Evolutionary conservation across 495 filamentous ascomycete genomes (phyloP).

Genomic region (Penicillium tannophilum): DNA sequence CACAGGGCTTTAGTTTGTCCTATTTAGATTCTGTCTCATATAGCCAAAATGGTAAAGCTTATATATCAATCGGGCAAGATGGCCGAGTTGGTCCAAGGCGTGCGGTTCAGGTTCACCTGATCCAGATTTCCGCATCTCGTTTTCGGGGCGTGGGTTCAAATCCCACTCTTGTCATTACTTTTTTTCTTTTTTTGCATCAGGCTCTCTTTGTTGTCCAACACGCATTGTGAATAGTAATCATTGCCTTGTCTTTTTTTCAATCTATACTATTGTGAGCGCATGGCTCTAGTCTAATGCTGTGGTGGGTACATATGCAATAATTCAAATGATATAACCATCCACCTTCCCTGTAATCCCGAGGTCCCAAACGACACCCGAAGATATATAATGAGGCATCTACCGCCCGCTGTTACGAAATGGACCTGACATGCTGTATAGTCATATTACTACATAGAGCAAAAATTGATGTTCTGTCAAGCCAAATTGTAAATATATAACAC

Average conservation of each 20-base stretch:
- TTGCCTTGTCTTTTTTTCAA: neutral
- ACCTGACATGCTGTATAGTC: no score
- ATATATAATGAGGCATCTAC: no score
- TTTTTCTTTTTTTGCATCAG: constrained; percentile 6
- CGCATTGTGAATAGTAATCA: neutral
- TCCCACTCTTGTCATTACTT: constrained; percentile 40
- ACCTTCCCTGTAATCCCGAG: no score
- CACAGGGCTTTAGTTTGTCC: neutral
- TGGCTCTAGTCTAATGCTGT: no score
- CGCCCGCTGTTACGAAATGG: no score
- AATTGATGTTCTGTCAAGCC: no score
- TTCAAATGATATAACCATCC: no score
- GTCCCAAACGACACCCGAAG: no score
- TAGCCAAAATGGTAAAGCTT: neutral
- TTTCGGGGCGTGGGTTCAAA: constrained; percentile 41
- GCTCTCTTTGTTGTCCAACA: neutral
- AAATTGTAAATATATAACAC: no score
- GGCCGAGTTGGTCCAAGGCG: constrained; percentile 44
- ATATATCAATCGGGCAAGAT: constrained; percentile 27
- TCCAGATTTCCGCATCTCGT: constrained; percentile 30
- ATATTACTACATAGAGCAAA: no score
- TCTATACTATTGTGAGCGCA: no score
- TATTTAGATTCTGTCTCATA: neutral
- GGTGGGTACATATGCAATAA: no score
- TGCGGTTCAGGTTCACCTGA: constrained; percentile 37